Conservation (phyloP, 164 flowering plant species). For the Buxus sempervirens region DNA sequence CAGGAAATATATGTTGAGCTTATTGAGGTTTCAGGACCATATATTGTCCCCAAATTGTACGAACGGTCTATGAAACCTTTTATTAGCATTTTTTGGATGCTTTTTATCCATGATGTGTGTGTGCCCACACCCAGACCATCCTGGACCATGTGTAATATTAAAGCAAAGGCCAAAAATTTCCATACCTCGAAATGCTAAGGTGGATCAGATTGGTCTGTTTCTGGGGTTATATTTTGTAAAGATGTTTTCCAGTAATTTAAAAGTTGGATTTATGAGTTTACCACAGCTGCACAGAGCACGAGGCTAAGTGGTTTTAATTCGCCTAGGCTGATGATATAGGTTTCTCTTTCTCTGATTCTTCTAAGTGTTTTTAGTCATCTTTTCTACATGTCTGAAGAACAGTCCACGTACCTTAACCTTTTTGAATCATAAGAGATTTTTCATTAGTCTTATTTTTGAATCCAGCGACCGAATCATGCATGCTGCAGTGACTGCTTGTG, state of each 20-base stretch:
- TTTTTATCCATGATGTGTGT: neutral
- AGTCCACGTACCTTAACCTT: no score
- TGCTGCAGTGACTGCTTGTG: constrained; percentile 99
- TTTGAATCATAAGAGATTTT: constrained; percentile 1
- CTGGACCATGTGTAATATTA: neutral
- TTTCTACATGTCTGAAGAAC: no score
- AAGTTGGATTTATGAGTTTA: no score
- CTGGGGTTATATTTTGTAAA: neutral
- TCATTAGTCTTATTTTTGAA: constrained; percentile 37
- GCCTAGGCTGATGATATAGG: no score
- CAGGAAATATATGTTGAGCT: neutral
- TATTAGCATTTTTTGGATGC: no score
- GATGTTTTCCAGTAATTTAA: no score
- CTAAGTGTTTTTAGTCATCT: no score
- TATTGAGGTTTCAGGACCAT: neutral
- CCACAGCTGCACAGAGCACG: no score
- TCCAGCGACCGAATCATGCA: constrained; percentile 99
- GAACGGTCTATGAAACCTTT: no score
- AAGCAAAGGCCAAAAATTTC: neutral
- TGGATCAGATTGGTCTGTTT: neutral
- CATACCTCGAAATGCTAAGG: neutral
- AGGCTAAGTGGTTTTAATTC: no score
- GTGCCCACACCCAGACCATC: neutral
- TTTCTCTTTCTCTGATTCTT: no score
- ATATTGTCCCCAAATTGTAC: neutral